phyloP scores from a whole-genome alignment of 1,139 yeast genomes.

The Pichia kudriavzevii region DNA sequence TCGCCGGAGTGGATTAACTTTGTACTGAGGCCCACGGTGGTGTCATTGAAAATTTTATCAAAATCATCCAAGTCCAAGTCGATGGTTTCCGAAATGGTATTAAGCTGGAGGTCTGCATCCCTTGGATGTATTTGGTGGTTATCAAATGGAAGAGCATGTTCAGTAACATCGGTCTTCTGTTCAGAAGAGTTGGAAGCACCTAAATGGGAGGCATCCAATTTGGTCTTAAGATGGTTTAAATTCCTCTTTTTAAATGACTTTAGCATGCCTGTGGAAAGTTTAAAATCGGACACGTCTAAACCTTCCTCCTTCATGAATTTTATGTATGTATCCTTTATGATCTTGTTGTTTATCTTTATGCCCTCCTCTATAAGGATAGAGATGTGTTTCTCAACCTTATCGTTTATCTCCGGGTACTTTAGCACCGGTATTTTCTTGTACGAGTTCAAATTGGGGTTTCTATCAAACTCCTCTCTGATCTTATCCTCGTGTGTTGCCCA shows the following conservation, averaged over 20 bases:
- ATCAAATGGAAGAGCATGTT: too few relatives aligned
- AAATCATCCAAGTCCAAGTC: too few relatives aligned
- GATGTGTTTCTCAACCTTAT: conserved; percentile 25
- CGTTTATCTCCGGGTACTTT: conserved; percentile 28
- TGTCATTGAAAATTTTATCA: conserved; percentile 24
- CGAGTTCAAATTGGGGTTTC: conserved; percentile 22
- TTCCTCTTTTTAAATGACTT: conserved; percentile 27
- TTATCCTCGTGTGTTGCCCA: conserved; percentile 24
- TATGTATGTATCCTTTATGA: conserved; percentile 21
- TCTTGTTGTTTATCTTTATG: conserved; percentile 21
- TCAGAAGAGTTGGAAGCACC: too few relatives aligned
- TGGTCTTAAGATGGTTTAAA: too few relatives aligned
- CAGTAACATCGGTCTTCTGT: too few relatives aligned
- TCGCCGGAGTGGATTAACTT: conserved; percentile 30
- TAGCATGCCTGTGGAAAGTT: conserved; percentile 27
- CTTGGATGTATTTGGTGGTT: too few relatives aligned
- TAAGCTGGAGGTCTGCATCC: too few relatives aligned
- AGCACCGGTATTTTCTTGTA: conserved; percentile 27
- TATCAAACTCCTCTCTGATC: conserved; percentile 18
- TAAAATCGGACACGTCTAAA: conserved; percentile 16
- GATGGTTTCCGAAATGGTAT: too few relatives aligned
- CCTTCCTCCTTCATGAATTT: conserved; percentile 21
- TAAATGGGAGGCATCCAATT: too few relatives aligned
- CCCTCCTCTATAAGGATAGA: conserved; percentile 14
- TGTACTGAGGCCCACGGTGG: conserved; percentile 28